A percentile compares a stretch with the other conserved stretches of the same genome.
Conservation (phyloP, 345 rosid species). For the Pistacia atlantica region DNA sequence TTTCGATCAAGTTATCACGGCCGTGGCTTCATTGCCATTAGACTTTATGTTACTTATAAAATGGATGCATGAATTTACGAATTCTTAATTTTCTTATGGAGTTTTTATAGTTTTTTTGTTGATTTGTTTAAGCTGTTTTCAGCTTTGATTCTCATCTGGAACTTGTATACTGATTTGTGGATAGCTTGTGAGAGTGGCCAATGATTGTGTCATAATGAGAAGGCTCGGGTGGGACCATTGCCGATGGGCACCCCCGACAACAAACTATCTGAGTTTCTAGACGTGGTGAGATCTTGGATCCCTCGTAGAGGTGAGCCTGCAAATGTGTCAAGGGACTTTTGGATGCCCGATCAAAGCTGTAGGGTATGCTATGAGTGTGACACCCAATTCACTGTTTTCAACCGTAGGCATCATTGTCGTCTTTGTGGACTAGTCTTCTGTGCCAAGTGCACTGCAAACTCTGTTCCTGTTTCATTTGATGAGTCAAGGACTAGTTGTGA, state of each 20-base stretch:
- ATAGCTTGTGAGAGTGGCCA: constrained; percentile 36
- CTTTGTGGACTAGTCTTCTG: constrained; percentile 91
- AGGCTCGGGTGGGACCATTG: constrained; percentile 54
- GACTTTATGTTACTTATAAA: not conserved
- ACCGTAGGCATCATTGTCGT: constrained; percentile 94
- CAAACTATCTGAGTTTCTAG: constrained; percentile 70
- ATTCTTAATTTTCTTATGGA: not conserved
- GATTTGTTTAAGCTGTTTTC: not conserved
- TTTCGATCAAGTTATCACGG: not conserved
- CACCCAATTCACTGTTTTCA: constrained; percentile 81
- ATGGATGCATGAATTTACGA: not conserved
- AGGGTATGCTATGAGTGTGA: constrained; percentile 97
- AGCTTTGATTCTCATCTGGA: constrained; percentile 23
- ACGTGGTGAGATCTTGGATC: constrained; percentile 77
- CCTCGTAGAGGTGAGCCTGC: constrained; percentile 69
- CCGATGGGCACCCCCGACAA: constrained; percentile 82
- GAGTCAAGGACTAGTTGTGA: constrained; percentile 53
- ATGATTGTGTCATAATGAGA: constrained; percentile 69
- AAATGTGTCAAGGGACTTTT: constrained; percentile 76
- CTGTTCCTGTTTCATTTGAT: constrained; percentile 66
- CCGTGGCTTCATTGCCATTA: not conserved
- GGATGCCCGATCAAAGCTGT: constrained; percentile 99
- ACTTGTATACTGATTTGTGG: constrained; percentile 15
- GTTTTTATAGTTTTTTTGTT: not conserved
- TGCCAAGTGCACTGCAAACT: constrained; percentile 81